A percentile compares a stretch with the other conserved stretches of the same genome.
Conservation (phyloP, 2,329 filamentous ascomycete genomes). For the Paramyrothecium roridum region DNA sequence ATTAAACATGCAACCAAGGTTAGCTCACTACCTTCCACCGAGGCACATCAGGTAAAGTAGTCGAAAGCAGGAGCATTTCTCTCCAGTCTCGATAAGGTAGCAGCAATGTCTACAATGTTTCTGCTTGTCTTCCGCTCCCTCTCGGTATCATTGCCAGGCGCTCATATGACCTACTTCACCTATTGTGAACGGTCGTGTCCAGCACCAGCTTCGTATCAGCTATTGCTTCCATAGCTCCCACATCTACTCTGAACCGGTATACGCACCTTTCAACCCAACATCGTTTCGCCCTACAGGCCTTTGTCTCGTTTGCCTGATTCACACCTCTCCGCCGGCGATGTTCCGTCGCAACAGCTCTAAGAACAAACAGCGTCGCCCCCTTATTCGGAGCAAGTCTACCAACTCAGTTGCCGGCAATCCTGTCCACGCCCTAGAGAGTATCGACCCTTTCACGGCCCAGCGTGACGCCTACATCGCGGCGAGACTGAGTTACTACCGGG, state of each 20-base stretch:
- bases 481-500: slow-evolving; percentile 54
- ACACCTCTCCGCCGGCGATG: slow-evolving; percentile 30
- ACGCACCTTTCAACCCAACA: background rate
- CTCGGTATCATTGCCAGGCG: background rate
- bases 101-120: background rate
- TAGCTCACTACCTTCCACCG: too few relatives aligned
- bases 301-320: slow-evolving; percentile 2
- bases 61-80: too few relatives aligned
- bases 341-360: slow-evolving; percentile 46
- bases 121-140: background rate
- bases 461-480: slow-evolving; percentile 63
- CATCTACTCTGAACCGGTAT: too few relatives aligned
- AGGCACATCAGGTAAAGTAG: too few relatives aligned
- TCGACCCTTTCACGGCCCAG: slow-evolving; percentile 46
- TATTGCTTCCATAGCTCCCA: too few relatives aligned
- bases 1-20: too few relatives aligned
- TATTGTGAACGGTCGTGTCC: too few relatives aligned
- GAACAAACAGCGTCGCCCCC: slow-evolving; percentile 33
- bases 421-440: slow-evolving; percentile 40
- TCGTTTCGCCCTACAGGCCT: background rate
- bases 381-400: slow-evolving; percentile 52
- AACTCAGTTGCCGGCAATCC: slow-evolving; percentile 38
- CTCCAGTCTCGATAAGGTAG: too few relatives aligned
- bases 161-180: too few relatives aligned
- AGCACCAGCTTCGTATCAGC: too few relatives aligned